Evolutionary conservation across 225 moss, liverwort and hornwort species (phyloP), one percentile per base, ranked within the genome.

Genomic region (Marchantia polymorpha): DNA sequence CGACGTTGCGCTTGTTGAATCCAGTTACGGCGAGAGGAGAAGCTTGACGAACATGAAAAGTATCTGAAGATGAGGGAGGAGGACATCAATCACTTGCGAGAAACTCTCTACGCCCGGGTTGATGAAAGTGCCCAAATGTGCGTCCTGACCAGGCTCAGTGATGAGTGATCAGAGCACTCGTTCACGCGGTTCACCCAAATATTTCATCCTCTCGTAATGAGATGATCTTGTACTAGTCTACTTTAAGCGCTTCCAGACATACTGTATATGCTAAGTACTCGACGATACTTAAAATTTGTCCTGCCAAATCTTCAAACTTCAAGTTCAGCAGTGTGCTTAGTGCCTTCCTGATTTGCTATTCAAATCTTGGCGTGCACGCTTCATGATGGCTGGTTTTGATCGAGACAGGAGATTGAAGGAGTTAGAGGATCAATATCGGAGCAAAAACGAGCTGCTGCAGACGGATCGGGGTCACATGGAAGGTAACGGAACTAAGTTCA

Each of bases 21-120:
- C 48, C 87, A 95, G 93, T 87, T 84, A 83, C 85, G 75, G 76
- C 88, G 88, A 60, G 84, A 90, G 39, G 91, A 90, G 73, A 87
- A 90, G 75, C 86, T 95, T 80, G 82, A 90, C 71, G 92, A 90
- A 52, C 90, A 80, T 75, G 90, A 87, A 29, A 75, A 83, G 9
- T 74, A 29, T 20, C 49, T 93, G 23, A 89, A 68, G 55, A 81
- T 84, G 10, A 90, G 86, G 64, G 88, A 92, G 82, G 89, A 91
- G 79, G 93, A 92, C 68, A 79, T 91, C 79, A 69, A 68, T 30
- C 84, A 59, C 56, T 83, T 85, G 81, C 84, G 83, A 26, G 86
- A 86, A 84, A 89, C 78, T 60, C 84, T 91, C 26, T 85, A 84
- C 78, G 89, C 77, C 11, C 83, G 88, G 83, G 91, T 85, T 86